Conservation (phyloP, 108 stramenopile genomes). For the Mayamaea pseudoterrestris region DNA sequence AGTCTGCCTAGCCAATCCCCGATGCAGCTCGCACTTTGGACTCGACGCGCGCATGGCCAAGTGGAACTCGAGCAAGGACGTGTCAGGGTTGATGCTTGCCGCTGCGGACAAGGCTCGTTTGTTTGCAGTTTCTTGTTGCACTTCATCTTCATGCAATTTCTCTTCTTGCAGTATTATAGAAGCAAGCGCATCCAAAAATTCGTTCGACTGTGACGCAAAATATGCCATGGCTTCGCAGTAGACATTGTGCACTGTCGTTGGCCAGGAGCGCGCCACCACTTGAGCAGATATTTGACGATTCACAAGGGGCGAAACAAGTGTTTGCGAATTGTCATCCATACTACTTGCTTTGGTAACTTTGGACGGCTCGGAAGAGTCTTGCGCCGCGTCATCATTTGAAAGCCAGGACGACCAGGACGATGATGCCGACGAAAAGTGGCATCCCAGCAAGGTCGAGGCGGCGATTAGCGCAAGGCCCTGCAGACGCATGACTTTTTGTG, state of each 20-base stretch:
- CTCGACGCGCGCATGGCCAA: conserved; percentile 51
- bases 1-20: conserved; percentile 38
- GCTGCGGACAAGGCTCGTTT: not conserved
- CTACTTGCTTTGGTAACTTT: no score
- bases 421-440: no score
- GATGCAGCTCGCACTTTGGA: conserved; percentile 74
- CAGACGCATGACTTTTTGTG: no score
- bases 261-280: conserved; percentile 57
- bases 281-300: conserved; percentile 63
- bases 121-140: not conserved
- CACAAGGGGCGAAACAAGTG: conserved; percentile 36
- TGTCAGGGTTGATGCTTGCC: not conserved
- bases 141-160: not conserved
- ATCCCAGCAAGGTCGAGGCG: no score
- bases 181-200: conserved; percentile 2
- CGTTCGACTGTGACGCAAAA: conserved; percentile 1
- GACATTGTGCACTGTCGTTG: conserved; percentile 44
- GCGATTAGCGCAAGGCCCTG: no score
- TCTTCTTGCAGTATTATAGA: no score
- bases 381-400: no score
- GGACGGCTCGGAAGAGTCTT: no score
- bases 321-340: not conserved
- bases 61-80: conserved; percentile 33
- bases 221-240: conserved; percentile 66
- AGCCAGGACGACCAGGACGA: no score